Conservation (phyloP, 305 asterid genomes). For the Ilex paraguariensis region DNA sequence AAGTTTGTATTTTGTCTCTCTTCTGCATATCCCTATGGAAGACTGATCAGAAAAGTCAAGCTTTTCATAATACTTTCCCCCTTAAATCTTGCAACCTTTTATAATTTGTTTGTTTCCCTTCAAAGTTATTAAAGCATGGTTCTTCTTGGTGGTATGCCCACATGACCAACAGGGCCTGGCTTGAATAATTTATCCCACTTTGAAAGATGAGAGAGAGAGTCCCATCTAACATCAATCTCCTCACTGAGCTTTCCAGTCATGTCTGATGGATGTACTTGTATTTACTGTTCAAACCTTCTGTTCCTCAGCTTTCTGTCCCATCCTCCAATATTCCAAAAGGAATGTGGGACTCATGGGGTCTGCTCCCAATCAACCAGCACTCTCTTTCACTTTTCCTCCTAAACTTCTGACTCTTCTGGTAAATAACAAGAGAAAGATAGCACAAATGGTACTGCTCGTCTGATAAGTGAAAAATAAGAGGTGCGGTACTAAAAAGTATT, state of each 20-base stretch:
- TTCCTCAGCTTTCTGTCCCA: slow-evolving; percentile 35
- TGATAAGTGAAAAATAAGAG: no score
- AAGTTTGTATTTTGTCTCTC: not conserved
- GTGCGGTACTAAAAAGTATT: no score
- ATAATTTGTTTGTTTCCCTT: not conserved
- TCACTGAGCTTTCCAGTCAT: slow-evolving; percentile 22
- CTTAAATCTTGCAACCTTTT: not conserved
- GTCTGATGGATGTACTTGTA: slow-evolving; percentile 17
- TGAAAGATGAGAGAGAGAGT: slow-evolving; percentile 7
- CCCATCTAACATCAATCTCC: slow-evolving; percentile 13
- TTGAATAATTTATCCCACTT: slow-evolving; percentile 2
- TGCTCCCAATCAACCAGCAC: slow-evolving; percentile 17
- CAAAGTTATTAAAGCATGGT: not conserved
- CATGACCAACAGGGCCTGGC: not conserved
- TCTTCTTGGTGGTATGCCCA: not conserved
- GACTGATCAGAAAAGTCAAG: not conserved
- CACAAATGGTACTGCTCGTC: no score
- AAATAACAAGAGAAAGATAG: slow-evolving; percentile 8
- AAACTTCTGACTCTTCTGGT: slow-evolving; percentile 15
- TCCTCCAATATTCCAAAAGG: slow-evolving; percentile 34
- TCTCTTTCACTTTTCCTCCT: not conserved
- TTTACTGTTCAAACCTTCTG: slow-evolving; percentile 22
- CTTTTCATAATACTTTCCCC: not conserved
- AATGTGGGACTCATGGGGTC: slow-evolving; percentile 7
- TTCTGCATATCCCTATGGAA: not conserved